Base-by-base conservation (phyloP, 140 eudicot genomes). In the Bidens hawaiensis region DNA sequence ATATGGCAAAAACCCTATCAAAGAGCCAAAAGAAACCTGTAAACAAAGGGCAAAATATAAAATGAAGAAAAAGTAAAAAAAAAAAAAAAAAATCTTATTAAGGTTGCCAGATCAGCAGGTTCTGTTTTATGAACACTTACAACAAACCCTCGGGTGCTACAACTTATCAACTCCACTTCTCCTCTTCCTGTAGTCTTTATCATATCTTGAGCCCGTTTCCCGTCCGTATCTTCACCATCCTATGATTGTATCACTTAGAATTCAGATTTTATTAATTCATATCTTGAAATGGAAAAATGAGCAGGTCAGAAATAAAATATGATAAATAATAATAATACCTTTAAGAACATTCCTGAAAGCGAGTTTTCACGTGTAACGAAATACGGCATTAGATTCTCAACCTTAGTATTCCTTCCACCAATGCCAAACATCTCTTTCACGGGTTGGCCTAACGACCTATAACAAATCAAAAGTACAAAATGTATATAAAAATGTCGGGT, bases 1-100 rank as follows among this genome's bases (percentile, higher is more conserved):
- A 34, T 94, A 85, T 26, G 99, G 97, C 75, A 88, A 77, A 81
- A 94, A 88, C 65, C 99, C 99, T 71, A 81, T 71, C 85, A 94
- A 81, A 74, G 94, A 88, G 63, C 95, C 83, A 68, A 88, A 88
- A 43, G 94, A 80, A 66, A 72, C 96, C 99, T 93, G 94, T 48
- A 71, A 76, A 50, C 60, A 71, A 80, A 63, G 53, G 66, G 36
- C 40, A 73, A 33, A 27, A 4, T 47, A 17, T 25, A 43, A 69
- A 58, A 67, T 43, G 50, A 54, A 72, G 25, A 53, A 64, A 60
- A 31, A 24, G 26, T 42, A 45, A 73, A 31, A 64, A 50, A 4
- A 26, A 50, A 30, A 53, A 62, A 30, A 33, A 46, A 30, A 63
- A 45, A 58, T 65, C 40, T 58, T 23, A 7, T 58, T 66, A 73